Evolutionary conservation across 2,329 filamentous ascomycete species (phyloP), one percentile per base, ranked within the genome.

Genomic region (Aquanectria penicillioides): DNA sequence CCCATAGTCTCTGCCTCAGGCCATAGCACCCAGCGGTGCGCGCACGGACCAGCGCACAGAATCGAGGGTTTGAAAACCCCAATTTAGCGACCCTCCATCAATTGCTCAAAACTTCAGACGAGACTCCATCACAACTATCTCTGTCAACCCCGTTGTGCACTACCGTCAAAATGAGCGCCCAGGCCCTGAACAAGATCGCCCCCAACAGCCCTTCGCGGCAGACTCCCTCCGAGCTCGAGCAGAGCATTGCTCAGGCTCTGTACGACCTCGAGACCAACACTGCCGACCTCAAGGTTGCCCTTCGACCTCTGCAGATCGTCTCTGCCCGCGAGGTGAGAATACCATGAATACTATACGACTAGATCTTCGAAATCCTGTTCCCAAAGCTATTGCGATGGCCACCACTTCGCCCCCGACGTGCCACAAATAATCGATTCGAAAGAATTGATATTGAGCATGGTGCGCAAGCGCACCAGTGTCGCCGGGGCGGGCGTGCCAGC

Each of bases 221-320:
- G 81, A 96, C 90, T 84, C 95, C 95, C 74, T 97, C 93, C 73
- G 95, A 99, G 90, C 90, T 98, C 75, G 95, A 99, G 92, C 89
- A 87, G 82, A 92, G 85, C 87, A 96, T 99, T 81, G 95, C 95
- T 80, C 91, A 90, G 83, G 95, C 95, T 84, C 92, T 99, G 71
- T 96, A 91, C 87, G 95, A 99, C 79, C 92, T 99, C 83, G 95
- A 99, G 93, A 94, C 89, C 86, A 97, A 97, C 90, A 97, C 95
- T 78, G 86, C 93, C 81, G 95, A 99, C 84, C 92, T 99, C 84
- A 97, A 94, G 91, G 88, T 88, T 77, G 91, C 93, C 74, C 91
- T 99, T 79, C 91, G 95, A 79, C 95, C 95, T 82, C 90, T 99
- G 83, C 95, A 99, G 89, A 94, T 99, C 83, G 92, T 96, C 81